These are phyloP conservation scores for Andrographis paniculata DNA, from an alignment of 305 asterid species.

Conservation along the genomic window DNA sequence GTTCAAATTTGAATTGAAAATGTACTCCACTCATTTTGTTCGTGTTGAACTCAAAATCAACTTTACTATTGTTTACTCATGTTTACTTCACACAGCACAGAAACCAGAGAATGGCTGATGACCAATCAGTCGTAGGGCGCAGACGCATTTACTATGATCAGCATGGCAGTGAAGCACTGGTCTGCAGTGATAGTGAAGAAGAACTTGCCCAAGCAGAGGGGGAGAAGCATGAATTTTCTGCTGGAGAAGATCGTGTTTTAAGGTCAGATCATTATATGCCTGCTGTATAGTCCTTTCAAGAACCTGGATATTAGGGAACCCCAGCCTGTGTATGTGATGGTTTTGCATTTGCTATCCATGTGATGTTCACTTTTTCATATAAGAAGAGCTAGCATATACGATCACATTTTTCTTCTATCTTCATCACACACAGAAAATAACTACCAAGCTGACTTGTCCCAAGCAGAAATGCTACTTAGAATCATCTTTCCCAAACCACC, in stretches of 20 bases:
- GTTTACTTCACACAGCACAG: constrained; percentile 58
- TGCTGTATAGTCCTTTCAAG: constrained; percentile 6
- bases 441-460: too few relatives aligned
- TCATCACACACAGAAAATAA: constrained; percentile 5
- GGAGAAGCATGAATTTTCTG: constrained; percentile 71
- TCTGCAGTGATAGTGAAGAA: constrained; percentile 99
- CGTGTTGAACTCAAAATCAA: constrained; percentile 9
- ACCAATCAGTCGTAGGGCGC: constrained; percentile 90
- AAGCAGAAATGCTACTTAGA: too few relatives aligned
- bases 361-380: too few relatives aligned
- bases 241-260: constrained; percentile 75
- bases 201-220: constrained; percentile 54
- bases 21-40: constrained; percentile 11
- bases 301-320: constrained; percentile 14
- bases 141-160: constrained; percentile 89
- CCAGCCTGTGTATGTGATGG: constrained; percentile 2
- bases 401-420: not conserved
- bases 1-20: constrained; percentile 6
- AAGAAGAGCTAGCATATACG: constrained; percentile 7
- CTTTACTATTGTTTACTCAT: constrained; percentile 32
- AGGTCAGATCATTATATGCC: constrained; percentile 36
- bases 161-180: constrained; percentile 85
- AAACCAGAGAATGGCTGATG: constrained; percentile 97
- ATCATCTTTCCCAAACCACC: too few relatives aligned
- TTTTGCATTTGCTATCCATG: not conserved